phyloP scores from a whole-genome alignment of 768 basidiomycete species.

The Rhodotorula diobovata region DNA sequence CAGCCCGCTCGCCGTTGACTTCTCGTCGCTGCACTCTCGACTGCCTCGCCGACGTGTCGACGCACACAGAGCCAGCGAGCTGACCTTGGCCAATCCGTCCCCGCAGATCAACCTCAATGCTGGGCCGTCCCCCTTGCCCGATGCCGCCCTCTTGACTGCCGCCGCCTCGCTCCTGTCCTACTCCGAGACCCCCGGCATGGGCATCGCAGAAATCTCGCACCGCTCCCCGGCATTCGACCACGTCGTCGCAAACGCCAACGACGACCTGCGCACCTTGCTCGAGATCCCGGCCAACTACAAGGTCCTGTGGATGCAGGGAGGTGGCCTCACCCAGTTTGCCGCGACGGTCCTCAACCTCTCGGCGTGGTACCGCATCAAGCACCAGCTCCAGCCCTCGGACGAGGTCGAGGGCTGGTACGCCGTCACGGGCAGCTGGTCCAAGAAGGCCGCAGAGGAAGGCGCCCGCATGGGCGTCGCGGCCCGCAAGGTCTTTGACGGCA shows the following conservation, averaged over 20 bases:
- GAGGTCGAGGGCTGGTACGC: constrained; percentile 77
- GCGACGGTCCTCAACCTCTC: constrained; percentile 87
- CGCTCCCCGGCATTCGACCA: constrained; percentile 81
- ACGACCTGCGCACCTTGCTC: constrained; percentile 69
- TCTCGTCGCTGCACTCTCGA: background rate
- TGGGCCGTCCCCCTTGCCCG: constrained; percentile 86
- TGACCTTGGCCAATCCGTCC: background rate
- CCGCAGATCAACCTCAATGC: constrained; percentile 76
- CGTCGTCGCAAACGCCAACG: constrained; percentile 61
- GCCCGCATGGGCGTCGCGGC: constrained; percentile 60
- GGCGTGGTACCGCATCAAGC: constrained; percentile 70
- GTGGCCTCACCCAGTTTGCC: constrained; percentile 86
- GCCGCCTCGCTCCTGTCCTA: constrained; percentile 72
- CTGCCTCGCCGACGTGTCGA: background rate
- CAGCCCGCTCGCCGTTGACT: background rate
- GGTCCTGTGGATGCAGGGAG: constrained; percentile 90
- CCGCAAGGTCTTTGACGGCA: constrained; percentile 68
- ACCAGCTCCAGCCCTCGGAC: constrained; percentile 56
- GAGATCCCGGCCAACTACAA: constrained; percentile 74
- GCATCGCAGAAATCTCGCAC: constrained; percentile 93
- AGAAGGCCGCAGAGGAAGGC: constrained; percentile 79
- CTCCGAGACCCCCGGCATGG: constrained; percentile 85
- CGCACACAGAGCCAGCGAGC: background rate
- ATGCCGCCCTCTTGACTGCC: constrained; percentile 77
- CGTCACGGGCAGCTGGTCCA: constrained; percentile 88